Percentiles rank a stretch among this genome's conserved stretches.
These are phyloP conservation scores for Ambrosiella xylebori DNA, from an alignment of 2,329 filamentous ascomycete genomes.

Conservation along the genomic window DNA sequence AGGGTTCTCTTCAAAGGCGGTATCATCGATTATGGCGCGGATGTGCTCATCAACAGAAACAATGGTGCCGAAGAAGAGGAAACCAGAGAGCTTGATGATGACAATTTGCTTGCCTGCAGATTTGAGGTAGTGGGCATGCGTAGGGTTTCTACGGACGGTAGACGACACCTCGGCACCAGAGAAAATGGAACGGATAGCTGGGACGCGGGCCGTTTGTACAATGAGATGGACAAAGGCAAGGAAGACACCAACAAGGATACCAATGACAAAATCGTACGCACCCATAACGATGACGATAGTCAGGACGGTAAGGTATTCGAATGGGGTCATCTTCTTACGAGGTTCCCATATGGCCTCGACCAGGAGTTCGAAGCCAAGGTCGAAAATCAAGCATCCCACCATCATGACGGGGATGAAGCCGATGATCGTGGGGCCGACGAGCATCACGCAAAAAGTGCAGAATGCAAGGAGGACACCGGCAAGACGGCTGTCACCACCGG, in stretches of 20 bases:
- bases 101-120: constrained; percentile 77
- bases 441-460: constrained; percentile 65
- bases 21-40: constrained; percentile 63
- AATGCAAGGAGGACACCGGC: constrained; percentile 72
- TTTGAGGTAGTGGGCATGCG: constrained; percentile 72
- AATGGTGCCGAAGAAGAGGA: constrained; percentile 97
- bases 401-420: constrained; percentile 95
- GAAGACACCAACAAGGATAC: constrained; percentile 80
- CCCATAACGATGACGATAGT: constrained; percentile 92
- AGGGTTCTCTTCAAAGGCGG: constrained; percentile 57
- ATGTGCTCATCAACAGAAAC: constrained; percentile 87
- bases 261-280: constrained; percentile 86
- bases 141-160: constrained; percentile 77
- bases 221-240: constrained; percentile 83
- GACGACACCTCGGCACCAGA: constrained; percentile 79
- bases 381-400: constrained; percentile 86
- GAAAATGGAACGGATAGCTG: constrained; percentile 79
- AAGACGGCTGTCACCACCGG: constrained; percentile 70
- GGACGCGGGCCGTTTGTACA: constrained; percentile 76
- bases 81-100: constrained; percentile 81
- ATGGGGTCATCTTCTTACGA: constrained; percentile 66
- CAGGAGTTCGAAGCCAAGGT: constrained; percentile 82
- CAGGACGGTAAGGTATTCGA: constrained; percentile 81
- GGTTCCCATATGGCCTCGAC: constrained; percentile 78
- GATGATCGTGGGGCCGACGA: constrained; percentile 73